Conservation (phyloP, 345 rosid species). For the Mangifera indica region DNA sequence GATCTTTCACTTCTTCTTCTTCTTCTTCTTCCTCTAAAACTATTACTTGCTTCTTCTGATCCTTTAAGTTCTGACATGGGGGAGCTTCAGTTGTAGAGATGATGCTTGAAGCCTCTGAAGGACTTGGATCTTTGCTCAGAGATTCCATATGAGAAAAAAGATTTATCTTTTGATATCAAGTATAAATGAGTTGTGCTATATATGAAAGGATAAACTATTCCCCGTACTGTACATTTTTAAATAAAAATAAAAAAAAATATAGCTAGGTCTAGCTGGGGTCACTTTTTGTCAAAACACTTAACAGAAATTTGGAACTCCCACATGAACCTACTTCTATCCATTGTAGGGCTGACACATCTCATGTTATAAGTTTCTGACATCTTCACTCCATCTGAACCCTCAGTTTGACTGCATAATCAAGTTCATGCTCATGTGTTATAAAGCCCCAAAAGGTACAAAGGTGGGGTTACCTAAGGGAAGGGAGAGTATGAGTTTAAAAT, state of each 20-base stretch:
- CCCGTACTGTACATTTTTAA: slow-evolving; percentile 16
- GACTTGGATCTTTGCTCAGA: slow-evolving; percentile 25
- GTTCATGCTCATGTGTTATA: neutral
- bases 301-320: slow-evolving; percentile 20
- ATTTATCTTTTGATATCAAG: slow-evolving; percentile 23
- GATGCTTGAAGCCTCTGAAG: slow-evolving; percentile 33
- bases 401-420: slow-evolving; percentile 3
- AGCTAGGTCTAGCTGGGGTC: slow-evolving; percentile 17
- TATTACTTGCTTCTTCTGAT: slow-evolving; percentile 29
- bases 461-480: too few species aligned
- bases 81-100: slow-evolving; percentile 32
- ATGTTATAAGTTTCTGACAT: neutral
- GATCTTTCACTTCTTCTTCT: slow-evolving; percentile 23
- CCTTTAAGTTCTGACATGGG: slow-evolving; percentile 23
- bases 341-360: slow-evolving; percentile 2
- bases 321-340: slow-evolving; percentile 13
- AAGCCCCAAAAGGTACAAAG: too few species aligned
- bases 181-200: slow-evolving; percentile 32
- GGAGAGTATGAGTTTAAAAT: too few species aligned
- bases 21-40: slow-evolving; percentile 15
- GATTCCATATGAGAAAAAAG: slow-evolving; percentile 37
- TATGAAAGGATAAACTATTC: slow-evolving; percentile 24
- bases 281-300: slow-evolving; percentile 22
- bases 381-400: neutral
- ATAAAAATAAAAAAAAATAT: slow-evolving; percentile 21